phyloP scores from a whole-genome alignment of 2,329 filamentous ascomycete species.

The Neonectria faginata region DNA sequence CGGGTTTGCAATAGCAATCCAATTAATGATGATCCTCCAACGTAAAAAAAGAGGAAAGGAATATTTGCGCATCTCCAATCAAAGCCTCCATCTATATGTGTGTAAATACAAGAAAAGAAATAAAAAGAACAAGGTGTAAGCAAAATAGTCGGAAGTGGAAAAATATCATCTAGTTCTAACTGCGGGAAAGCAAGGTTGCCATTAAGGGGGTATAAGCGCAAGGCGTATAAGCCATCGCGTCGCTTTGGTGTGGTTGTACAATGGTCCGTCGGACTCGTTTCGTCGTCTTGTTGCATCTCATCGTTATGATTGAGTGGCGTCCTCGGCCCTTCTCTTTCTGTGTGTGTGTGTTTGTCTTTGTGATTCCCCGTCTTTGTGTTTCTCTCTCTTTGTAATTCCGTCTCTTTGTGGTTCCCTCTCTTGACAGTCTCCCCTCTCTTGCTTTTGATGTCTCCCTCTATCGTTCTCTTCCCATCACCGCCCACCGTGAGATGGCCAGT shows the following conservation, averaged over 20 bases:
- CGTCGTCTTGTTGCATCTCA: background rate
- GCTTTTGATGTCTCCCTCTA: background rate
- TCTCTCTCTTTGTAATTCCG: background rate
- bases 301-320: background rate
- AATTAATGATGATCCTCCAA: background rate
- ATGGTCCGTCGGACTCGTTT: background rate
- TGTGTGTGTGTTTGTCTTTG: background rate
- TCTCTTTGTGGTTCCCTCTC: background rate
- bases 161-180: background rate
- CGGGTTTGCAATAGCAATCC: background rate
- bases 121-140: conserved; percentile 8
- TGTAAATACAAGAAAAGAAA: conserved; percentile 12
- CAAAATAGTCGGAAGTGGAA: background rate
- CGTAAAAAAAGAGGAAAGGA: background rate
- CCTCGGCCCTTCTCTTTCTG: background rate
- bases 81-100: conserved; percentile 28
- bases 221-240: conserved; percentile 1
- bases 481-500: conserved; percentile 6
- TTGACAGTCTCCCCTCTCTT: background rate
- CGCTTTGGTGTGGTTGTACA: background rate
- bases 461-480: background rate
- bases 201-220: conserved; percentile 19
- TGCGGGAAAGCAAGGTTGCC: background rate
- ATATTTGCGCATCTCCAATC: background rate
- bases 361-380: background rate